Evolutionary conservation across 495 filamentous ascomycete species (phyloP), one percentile per base, ranked within the genome.

Genomic region (Filosporella fistucella): DNA sequence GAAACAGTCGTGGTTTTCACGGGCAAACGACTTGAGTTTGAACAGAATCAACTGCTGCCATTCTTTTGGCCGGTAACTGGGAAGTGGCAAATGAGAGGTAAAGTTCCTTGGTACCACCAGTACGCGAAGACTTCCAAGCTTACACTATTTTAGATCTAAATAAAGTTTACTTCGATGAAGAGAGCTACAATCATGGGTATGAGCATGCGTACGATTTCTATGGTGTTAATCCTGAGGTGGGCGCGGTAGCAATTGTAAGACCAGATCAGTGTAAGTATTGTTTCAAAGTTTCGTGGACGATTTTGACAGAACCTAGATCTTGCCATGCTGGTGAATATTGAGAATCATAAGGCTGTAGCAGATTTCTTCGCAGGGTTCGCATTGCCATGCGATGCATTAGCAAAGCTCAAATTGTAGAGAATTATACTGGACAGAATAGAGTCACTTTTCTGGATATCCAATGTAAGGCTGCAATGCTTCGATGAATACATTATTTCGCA

Each of bases 151-250:
- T 7, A 83, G 82, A 78, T 50, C 54, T 82, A 1, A 71, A 80
- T 42, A 86, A 85, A 47, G 70, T 79, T 4, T 86, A 74, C 59
- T 74, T 78, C 28, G 84, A 89, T 46, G 83, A 86, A 42, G 75
- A 82, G 44, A 80, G 74, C 59, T 81, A 84, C 61, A 77, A 85
- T 46, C 66, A 69, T 4, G 77, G 74, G n/a, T 79, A 84, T 41
- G 82, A 82, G 0, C 71, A 83, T 24, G 75, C 75, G 3, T 87
- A 88, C 51, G 66, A 83, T 29, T 63, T 67, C 7, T 81, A 83
- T 36, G 81, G 76, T 0, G 66, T 88, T 21, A 68, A 76, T 41
- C 63, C 70, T 0, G 42, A 64, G 4, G 42, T 64, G n/a, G 84
- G 84, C 0, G 76, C 74, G 0, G 34, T 85, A 22, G 68, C 80